Evolutionary conservation across 2,329 filamentous ascomycete genomes (phyloP).

Genomic region (Diplodia seriata): DNA sequence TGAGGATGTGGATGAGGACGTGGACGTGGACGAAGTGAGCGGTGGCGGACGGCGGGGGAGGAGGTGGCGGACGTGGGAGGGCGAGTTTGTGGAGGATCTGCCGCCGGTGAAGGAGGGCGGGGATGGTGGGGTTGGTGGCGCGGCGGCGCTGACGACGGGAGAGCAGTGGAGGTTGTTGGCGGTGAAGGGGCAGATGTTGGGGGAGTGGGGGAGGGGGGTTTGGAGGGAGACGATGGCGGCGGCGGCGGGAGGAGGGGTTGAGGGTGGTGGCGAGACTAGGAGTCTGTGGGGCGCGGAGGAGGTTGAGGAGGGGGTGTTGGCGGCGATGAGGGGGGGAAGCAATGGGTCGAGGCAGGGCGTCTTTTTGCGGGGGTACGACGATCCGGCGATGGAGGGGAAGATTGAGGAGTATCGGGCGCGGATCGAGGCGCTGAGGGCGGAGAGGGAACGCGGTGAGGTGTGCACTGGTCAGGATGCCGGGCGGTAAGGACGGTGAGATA

Average conservation of each 20-base stretch:
- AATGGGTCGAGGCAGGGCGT: not conserved
- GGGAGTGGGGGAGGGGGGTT: not conserved
- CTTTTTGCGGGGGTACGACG: not conserved
- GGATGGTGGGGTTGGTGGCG: not conserved
- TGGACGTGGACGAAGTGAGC: not conserved
- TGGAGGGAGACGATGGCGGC: not conserved
- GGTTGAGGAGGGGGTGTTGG: not conserved
- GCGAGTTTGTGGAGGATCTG: not conserved
- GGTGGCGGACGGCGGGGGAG: no score
- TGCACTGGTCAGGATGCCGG: not conserved
- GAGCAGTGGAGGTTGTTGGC: not conserved
- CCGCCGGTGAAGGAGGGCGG: not conserved
- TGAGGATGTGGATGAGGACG: not conserved
- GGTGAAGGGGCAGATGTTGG: not conserved
- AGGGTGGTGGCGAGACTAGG: not conserved
- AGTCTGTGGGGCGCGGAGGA: not conserved
- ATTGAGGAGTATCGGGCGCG: not conserved
- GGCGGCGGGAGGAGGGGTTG: not conserved
- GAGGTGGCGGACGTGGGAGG: not conserved
- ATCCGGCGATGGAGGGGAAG: not conserved
- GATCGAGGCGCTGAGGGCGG: not conserved
- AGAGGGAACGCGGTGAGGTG: not conserved
- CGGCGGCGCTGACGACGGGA: no score
- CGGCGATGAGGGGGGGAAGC: not conserved
- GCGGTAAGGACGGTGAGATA: no score